Evolutionary conservation across 2,329 filamentous ascomycete species (phyloP).

Genomic region (Trichophyton simii): DNA sequence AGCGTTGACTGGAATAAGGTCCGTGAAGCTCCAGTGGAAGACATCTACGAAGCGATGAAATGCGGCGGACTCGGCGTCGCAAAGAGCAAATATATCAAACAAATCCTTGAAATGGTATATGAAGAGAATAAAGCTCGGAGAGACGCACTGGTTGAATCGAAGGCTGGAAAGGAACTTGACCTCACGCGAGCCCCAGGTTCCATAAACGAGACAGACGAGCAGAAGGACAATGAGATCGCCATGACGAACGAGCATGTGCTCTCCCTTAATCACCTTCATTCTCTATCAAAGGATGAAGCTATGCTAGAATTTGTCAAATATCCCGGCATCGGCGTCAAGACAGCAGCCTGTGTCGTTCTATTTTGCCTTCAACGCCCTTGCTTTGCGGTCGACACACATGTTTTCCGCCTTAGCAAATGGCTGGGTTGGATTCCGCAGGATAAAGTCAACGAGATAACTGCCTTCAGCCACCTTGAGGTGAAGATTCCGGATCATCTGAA

Average conservation of each 20-base stretch:
- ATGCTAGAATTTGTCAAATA: constrained; percentile 47
- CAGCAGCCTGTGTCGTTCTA: constrained; percentile 50
- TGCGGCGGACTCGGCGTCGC: constrained; percentile 56
- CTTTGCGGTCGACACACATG: constrained; percentile 56
- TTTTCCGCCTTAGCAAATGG: constrained; percentile 51
- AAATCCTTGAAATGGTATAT: constrained; percentile 59
- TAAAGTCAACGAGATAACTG: constrained; percentile 36
- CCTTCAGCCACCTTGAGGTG: constrained; percentile 49
- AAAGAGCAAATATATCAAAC: constrained; percentile 62
- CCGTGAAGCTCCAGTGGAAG: constrained; percentile 43
- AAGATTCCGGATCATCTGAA: constrained; percentile 50
- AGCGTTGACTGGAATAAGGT: constrained; percentile 67
- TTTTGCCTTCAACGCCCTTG: constrained; percentile 52
- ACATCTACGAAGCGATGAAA: constrained; percentile 58
- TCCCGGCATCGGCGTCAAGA: constrained; percentile 54
- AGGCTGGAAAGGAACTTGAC: constrained; percentile 33
- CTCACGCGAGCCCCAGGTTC: constrained; percentile 20
- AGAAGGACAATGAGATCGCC: constrained; percentile 42
- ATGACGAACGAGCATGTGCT: constrained; percentile 48
- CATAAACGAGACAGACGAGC: constrained; percentile 21
- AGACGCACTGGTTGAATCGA: constrained; percentile 37
- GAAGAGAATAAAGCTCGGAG: constrained; percentile 51
- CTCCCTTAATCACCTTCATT: constrained; percentile 51
- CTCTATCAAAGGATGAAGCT: constrained; percentile 43
- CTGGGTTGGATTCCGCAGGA: constrained; percentile 48